Percentiles rank a stretch among this genome's conserved stretches.
Conservation (phyloP, 225 moss, liverwort and hornwort species). For the Anthoceros angustus region DNA sequence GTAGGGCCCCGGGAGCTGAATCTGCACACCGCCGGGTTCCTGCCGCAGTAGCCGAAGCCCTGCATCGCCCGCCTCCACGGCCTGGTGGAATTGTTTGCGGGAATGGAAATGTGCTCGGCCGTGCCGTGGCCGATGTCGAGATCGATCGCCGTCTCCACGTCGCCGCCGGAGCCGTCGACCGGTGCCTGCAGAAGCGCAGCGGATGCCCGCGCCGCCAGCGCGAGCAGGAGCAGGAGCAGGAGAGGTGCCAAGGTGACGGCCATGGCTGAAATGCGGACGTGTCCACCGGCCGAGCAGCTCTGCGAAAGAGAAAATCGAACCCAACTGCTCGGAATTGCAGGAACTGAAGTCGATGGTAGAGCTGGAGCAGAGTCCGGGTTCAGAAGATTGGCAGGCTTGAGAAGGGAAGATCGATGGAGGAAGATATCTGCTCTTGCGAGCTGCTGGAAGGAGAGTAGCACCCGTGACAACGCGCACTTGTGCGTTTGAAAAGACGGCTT, state of each 20-base stretch:
- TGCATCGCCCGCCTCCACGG: slow-evolving; percentile 5
- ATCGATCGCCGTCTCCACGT: not conserved
- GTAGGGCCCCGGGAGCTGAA: not conserved
- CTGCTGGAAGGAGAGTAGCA: too few species aligned
- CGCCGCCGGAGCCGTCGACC: not conserved
- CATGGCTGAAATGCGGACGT: not conserved
- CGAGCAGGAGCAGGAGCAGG: not conserved
- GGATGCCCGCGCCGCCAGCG: not conserved
- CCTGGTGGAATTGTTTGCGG: not conserved
- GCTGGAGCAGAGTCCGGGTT: too few species aligned
- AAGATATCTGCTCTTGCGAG: too few species aligned
- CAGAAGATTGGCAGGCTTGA: too few species aligned
- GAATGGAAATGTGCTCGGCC: not conserved
- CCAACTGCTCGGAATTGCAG: too few species aligned
- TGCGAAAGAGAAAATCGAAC: too few species aligned
- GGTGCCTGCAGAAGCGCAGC: not conserved
- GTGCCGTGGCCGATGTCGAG: not conserved
- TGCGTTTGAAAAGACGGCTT: too few species aligned
- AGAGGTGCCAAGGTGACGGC: not conserved
- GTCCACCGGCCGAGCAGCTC: too few species aligned
- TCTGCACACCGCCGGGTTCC: not conserved
- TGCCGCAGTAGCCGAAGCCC: slow-evolving; percentile 1
- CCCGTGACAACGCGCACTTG: too few species aligned
- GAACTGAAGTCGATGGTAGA: too few species aligned
- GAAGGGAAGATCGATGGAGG: too few species aligned